Percentiles rank a stretch among this genome's conserved stretches.
Conservation (phyloP, 495 filamentous ascomycete genomes). For the Symbiotaphrina buchneri region DNA sequence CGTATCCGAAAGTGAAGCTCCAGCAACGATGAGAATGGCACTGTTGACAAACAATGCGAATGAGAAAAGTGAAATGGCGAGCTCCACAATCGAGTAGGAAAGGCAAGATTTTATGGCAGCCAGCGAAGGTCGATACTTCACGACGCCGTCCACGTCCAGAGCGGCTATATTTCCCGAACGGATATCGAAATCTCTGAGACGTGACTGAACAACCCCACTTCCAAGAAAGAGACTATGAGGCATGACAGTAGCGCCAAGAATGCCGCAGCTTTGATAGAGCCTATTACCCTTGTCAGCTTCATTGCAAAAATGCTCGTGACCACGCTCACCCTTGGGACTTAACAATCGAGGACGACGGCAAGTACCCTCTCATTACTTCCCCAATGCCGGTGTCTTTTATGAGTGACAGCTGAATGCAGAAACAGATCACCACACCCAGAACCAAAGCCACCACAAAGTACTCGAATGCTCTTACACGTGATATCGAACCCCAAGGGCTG, state of each 20-base stretch:
- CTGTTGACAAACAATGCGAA: slow-evolving; percentile 87
- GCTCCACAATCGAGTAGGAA: slow-evolving; percentile 52
- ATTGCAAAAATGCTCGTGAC: neutral
- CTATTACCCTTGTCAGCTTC: slow-evolving; percentile 16
- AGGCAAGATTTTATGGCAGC: slow-evolving; percentile 58
- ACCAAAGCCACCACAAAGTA: slow-evolving; percentile 60
- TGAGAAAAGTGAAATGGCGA: slow-evolving; percentile 60
- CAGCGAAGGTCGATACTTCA: slow-evolving; percentile 53
- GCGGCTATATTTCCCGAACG: neutral
- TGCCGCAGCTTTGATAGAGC: slow-evolving; percentile 77
- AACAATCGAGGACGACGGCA: slow-evolving; percentile 57
- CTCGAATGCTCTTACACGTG: slow-evolving; percentile 56
- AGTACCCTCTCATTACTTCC: slow-evolving; percentile 64
- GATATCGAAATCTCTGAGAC: slow-evolving; percentile 55
- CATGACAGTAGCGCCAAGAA: slow-evolving; percentile 87
- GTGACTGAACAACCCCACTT: slow-evolving; percentile 68
- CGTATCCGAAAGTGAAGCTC: slow-evolving; percentile 45
- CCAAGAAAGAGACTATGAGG: slow-evolving; percentile 79
- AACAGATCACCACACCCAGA: slow-evolving; percentile 70
- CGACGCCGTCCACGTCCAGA: slow-evolving; percentile 1
- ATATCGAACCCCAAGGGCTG: slow-evolving; percentile 49
- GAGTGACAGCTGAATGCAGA: slow-evolving; percentile 69
- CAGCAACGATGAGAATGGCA: slow-evolving; percentile 75
- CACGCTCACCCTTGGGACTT: slow-evolving; percentile 32
- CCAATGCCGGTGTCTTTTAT: slow-evolving; percentile 46